These are phyloP conservation scores for Zychaea mexicana DNA, from an alignment of 371 early-diverging fungal species.

Conservation along the genomic window DNA sequence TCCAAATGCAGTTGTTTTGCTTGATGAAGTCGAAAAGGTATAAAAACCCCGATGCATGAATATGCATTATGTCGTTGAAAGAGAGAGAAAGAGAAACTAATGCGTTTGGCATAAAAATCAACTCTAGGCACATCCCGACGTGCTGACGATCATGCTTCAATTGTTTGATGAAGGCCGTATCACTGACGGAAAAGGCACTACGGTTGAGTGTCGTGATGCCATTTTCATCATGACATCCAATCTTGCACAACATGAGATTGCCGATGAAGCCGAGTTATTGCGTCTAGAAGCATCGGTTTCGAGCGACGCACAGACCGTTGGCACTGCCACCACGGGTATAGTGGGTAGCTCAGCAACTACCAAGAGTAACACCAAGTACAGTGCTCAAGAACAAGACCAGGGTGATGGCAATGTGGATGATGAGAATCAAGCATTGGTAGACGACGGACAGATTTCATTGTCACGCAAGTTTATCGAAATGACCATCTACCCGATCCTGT, in stretches of 20 bases:
- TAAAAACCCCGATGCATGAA: too few relatives aligned
- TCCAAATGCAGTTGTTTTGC: conserved; percentile 59
- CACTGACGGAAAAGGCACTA: conserved; percentile 70
- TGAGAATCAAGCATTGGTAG: conserved; percentile 15
- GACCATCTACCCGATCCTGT: conserved; percentile 60
- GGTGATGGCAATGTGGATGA: conserved; percentile 31
- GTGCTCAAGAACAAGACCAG: conserved; percentile 10
- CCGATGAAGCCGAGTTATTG: conserved; percentile 56
- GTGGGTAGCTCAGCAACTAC: conserved; percentile 1
- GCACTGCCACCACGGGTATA: conserved; percentile 21
- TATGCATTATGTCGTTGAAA: conserved; percentile 68
- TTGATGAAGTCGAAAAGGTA: conserved; percentile 71
- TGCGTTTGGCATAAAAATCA: too few relatives aligned
- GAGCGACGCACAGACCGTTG: conserved; percentile 44
- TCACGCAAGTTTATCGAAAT: conserved; percentile 57
- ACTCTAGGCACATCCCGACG: conserved; percentile 64
- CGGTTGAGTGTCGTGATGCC: conserved; percentile 65
- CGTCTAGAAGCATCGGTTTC: conserved; percentile 52
- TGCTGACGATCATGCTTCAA: conserved; percentile 66
- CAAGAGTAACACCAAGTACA: background rate
- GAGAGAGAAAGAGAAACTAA: conserved; percentile 26
- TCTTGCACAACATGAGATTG: conserved; percentile 70
- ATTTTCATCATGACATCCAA: conserved; percentile 78
- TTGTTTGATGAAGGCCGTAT: conserved; percentile 76
- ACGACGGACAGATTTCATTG: conserved; percentile 41